Conservation (phyloP, 345 rosid genomes). For the Excoecaria agallocha region DNA sequence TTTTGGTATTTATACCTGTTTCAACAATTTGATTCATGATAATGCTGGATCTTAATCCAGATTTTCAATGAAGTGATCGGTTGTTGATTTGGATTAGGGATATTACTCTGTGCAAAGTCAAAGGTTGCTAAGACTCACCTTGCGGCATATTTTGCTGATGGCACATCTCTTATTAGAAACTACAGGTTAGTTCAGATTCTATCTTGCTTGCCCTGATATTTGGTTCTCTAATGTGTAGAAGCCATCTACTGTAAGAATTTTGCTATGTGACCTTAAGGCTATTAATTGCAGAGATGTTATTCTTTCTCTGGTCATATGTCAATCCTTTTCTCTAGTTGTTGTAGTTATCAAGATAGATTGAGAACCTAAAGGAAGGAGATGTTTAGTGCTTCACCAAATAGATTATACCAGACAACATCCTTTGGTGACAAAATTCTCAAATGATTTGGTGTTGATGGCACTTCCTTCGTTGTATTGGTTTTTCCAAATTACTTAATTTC, state of each 20-base stretch:
- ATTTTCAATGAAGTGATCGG: constrained; percentile 8
- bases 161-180: constrained; percentile 55
- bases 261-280: not conserved
- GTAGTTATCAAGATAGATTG: not conserved
- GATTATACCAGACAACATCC: not conserved
- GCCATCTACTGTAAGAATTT: not conserved
- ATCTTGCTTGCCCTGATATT: constrained; percentile 5
- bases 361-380: not conserved
- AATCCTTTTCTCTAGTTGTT: not conserved
- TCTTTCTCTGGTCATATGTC: not conserved
- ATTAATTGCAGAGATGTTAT: not conserved
- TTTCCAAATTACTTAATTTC: not conserved
- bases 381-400: not conserved
- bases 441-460: not conserved
- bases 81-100: constrained; percentile 43
- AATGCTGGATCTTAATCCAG: not conserved
- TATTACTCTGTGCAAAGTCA: constrained; percentile 89
- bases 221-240: not conserved
- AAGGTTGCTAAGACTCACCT: constrained; percentile 71
- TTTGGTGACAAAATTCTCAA: not conserved
- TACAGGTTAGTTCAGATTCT: constrained; percentile 39
- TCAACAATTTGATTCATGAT: not conserved
- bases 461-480: not conserved
- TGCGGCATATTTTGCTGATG: constrained; percentile 80
- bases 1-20: not conserved